Evolutionary conservation across 768 basidiomycete species (phyloP).

Genomic region (Auricularia auricula-judae): DNA sequence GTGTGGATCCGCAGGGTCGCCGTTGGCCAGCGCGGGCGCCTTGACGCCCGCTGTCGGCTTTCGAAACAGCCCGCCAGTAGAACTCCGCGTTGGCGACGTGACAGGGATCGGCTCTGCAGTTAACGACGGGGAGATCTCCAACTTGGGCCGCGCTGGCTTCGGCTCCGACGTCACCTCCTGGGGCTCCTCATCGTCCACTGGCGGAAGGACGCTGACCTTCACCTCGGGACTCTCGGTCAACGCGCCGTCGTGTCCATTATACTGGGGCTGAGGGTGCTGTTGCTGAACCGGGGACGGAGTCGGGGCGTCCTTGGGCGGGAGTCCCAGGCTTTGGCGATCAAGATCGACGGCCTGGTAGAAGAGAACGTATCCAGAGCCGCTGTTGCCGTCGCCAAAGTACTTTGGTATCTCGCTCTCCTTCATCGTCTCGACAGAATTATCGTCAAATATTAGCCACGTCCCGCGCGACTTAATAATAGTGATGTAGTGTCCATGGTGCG

Average conservation of each 20-base stretch:
- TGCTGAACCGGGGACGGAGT: conserved; percentile 7
- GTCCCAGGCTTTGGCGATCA: conserved; percentile 58
- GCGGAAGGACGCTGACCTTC: background rate
- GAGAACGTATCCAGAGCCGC: conserved; percentile 89
- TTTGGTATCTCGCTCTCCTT: conserved; percentile 82
- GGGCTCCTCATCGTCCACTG: background rate
- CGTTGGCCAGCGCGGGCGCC: no score
- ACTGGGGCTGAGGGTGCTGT: background rate
- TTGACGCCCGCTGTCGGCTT: no score
- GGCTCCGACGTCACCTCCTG: background rate
- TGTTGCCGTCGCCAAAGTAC: conserved; percentile 86
- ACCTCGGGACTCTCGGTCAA: background rate
- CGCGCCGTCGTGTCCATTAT: background rate
- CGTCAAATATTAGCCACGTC: conserved; percentile 89
- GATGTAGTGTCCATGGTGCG: conserved; percentile 98
- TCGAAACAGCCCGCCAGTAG: no score
- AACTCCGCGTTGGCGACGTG: no score
- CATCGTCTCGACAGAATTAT: conserved; percentile 82
- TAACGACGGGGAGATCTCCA: background rate
- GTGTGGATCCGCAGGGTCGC: no score
- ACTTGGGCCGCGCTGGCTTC: background rate
- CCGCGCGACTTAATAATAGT: conserved; percentile 82
- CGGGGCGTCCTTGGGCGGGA: conserved; percentile 29
- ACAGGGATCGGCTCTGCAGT: background rate
- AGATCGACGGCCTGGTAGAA: conserved; percentile 95